Evolutionary conservation across 257 asterid species (phyloP).

Genomic region (Gentiana straminea): DNA sequence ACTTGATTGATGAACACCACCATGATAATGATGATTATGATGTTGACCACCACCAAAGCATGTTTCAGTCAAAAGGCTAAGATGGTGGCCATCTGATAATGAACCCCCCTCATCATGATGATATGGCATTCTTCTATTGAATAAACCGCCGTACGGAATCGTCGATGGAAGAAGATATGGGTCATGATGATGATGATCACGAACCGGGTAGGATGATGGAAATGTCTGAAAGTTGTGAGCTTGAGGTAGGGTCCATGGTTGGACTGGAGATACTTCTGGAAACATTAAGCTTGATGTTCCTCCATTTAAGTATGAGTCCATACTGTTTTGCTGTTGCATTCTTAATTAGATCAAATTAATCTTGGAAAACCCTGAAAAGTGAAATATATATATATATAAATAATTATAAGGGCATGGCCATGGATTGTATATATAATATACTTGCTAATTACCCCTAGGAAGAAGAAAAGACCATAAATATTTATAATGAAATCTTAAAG

Average conservation of each 20-base stretch:
- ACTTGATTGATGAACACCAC: constrained; percentile 14
- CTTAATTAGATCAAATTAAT: constrained; percentile 12
- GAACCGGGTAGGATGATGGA: constrained; percentile 16
- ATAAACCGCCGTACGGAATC: constrained; percentile 37
- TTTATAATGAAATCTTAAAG: constrained; percentile 3
- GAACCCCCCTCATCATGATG: constrained; percentile 27
- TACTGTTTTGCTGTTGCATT: constrained; percentile 33
- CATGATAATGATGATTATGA: too few relatives aligned
- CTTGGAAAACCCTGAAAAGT: constrained; percentile 45
- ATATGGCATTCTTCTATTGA: constrained; percentile 17
- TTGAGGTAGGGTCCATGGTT: constrained; percentile 56
- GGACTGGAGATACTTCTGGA: constrained; percentile 42
- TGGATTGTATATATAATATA: background rate
- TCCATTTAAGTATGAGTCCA: constrained; percentile 21
- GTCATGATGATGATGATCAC: constrained; percentile 31
- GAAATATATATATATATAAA: background rate
- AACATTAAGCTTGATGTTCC: constrained; percentile 21
- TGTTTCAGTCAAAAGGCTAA: constrained; percentile 28
- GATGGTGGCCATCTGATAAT: constrained; percentile 19
- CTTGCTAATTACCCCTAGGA: background rate
- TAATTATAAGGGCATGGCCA: background rate
- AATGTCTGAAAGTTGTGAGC: constrained; percentile 26
- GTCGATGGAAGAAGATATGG: constrained; percentile 53
- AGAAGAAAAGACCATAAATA: constrained; percentile 39
- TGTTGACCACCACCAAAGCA: constrained; percentile 26